Conservation (phyloP, 73 alveolate genomes). For the Paramecium sonneborni region DNA sequence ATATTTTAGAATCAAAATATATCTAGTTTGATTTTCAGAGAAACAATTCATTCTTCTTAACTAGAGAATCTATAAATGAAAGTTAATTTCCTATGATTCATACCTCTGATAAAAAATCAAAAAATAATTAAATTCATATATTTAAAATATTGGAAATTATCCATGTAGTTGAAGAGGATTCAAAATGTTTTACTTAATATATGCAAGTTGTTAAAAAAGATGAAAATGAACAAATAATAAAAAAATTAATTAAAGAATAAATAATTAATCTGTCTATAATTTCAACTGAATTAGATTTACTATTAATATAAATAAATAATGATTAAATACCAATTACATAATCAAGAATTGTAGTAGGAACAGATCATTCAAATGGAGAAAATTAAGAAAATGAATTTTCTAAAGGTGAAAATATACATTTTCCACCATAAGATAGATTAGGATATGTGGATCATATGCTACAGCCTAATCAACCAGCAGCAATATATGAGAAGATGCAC, state of each 20-base stretch:
- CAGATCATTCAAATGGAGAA: background rate
- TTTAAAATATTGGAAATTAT: background rate
- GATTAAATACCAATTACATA: background rate
- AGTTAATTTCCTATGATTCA: background rate
- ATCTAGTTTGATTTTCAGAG: background rate
- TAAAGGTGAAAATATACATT: conserved; percentile 17
- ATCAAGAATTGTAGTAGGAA: background rate
- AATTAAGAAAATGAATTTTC: background rate
- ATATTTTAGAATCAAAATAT: background rate
- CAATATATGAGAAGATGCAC: background rate
- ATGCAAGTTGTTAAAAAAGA: background rate
- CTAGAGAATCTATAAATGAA: background rate
- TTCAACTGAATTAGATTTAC: background rate
- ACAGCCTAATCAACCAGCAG: background rate
- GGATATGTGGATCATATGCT: background rate
- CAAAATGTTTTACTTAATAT: background rate
- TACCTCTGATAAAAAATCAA: background rate
- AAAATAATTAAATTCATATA: background rate
- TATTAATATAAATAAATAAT: background rate
- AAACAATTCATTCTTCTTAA: background rate
- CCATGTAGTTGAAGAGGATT: conserved; percentile 13
- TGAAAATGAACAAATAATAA: background rate
- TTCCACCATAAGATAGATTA: conserved; percentile 11
- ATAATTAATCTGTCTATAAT: background rate
- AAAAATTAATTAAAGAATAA: conserved; percentile 23